Conservation (phyloP, 169 alveolate species). For the Babesia gibsoni region DNA sequence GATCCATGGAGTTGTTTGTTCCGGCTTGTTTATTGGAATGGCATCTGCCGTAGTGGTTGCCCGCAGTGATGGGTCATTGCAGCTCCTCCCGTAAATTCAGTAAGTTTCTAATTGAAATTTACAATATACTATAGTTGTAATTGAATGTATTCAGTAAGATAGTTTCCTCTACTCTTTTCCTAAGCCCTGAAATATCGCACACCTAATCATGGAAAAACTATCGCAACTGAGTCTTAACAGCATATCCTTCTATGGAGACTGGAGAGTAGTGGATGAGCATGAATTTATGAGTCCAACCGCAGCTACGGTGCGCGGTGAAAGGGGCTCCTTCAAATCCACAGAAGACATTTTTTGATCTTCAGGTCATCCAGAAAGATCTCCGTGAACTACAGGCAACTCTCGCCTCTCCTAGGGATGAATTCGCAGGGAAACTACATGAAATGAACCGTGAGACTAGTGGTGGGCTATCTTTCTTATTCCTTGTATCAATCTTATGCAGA, state of each 20-base stretch:
- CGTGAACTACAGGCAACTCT: slow-evolving; percentile 9
- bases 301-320: slow-evolving; percentile 7
- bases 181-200: too few relatives aligned
- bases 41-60: slow-evolving; percentile 72
- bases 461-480: neutral
- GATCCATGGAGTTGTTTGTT: slow-evolving; percentile 80
- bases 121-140: neutral
- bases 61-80: slow-evolving; percentile 67
- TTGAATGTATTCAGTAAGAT: neutral
- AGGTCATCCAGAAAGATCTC: slow-evolving; percentile 13
- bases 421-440: slow-evolving; percentile 28
- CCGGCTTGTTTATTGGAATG: slow-evolving; percentile 76
- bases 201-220: slow-evolving; percentile 16
- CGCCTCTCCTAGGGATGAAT: slow-evolving; percentile 14
- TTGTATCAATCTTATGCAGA: slow-evolving; percentile 11
- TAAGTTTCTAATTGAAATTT: neutral
- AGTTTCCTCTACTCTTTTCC: too few relatives aligned
- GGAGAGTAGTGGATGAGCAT: slow-evolving; percentile 55
- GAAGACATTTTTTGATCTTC: neutral
- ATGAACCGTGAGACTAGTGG: slow-evolving; percentile 54
- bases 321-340: slow-evolving; percentile 9
- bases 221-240: neutral
- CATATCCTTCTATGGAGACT: slow-evolving; percentile 41
- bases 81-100: neutral
- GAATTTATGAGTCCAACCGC: slow-evolving; percentile 34